Conservation (phyloP, 1,284 basidiomycete species). For the Fomitopsis palustris region DNA sequence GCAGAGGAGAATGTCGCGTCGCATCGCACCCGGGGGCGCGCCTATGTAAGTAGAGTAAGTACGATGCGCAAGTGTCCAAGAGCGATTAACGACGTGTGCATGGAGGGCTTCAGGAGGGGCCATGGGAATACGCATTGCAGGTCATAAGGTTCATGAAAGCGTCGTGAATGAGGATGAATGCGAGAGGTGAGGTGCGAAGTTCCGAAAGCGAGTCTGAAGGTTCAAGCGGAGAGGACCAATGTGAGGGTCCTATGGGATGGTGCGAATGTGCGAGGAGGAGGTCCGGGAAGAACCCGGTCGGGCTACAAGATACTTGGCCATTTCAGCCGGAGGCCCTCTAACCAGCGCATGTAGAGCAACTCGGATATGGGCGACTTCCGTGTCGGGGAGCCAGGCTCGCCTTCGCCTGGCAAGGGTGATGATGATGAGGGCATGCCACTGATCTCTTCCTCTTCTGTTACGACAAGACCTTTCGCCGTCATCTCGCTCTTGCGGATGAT, state of each 20-base stretch:
- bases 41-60: not conserved
- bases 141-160: not conserved
- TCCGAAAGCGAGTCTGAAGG: not conserved
- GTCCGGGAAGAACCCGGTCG: not conserved
- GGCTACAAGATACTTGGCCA: conserved; percentile 71
- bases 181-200: not conserved
- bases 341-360: conserved; percentile 92
- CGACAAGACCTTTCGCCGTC: conserved; percentile 74
- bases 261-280: not conserved
- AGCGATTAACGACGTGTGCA: not conserved
- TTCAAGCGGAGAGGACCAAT: not conserved
- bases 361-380: conserved; percentile 87
- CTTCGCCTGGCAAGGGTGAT: conserved; percentile 23
- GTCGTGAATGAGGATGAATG: conserved; percentile 1
- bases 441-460: conserved; percentile 75
- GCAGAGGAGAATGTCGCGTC: not conserved
- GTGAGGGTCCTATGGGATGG: not conserved
- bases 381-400: conserved; percentile 30
- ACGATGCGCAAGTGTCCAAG: conserved; percentile 1
- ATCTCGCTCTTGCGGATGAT: conserved; percentile 78
- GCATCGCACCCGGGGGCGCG: not conserved
- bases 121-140: not conserved
- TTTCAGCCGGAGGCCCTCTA: conserved; percentile 86
- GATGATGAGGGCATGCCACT: conserved; percentile 41
- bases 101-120: not conserved